Evolutionary conservation across 2,329 filamentous ascomycete species (phyloP).

Genomic region (Pseudogymnoascus pannorum): DNA sequence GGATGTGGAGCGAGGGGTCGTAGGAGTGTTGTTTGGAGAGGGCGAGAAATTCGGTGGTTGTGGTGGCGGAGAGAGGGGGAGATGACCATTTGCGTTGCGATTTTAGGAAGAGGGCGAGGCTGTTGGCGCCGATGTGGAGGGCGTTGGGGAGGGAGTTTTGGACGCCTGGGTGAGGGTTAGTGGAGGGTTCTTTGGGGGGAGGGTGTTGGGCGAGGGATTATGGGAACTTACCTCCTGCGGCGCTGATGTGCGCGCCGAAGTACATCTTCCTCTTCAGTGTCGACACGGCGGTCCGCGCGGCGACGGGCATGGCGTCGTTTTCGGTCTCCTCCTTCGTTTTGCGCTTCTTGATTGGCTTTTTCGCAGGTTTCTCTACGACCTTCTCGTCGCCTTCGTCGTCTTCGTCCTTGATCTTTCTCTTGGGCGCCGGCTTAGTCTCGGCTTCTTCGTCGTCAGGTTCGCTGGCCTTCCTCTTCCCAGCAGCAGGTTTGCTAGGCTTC

Average conservation of each 20-base stretch:
- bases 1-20: conserved; percentile 62
- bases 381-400: conserved; percentile 18
- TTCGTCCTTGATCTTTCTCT: conserved; percentile 24
- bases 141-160: conserved; percentile 81
- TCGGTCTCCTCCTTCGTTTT: conserved; percentile 52
- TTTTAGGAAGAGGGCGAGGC: conserved; percentile 92
- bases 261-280: conserved; percentile 65
- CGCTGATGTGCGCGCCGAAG: conserved; percentile 87
- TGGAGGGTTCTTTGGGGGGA: conserved; percentile 14
- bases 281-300: conserved; percentile 54
- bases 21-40: conserved; percentile 64
- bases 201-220: neutral
- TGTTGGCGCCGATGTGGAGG: conserved; percentile 76
- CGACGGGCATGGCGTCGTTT: conserved; percentile 55
- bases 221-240: conserved; percentile 62
- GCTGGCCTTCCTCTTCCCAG: neutral
- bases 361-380: conserved; percentile 16
- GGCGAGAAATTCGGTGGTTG: conserved; percentile 61
- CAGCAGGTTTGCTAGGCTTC: neutral
- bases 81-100: conserved; percentile 93
- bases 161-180: conserved; percentile 50
- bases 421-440: neutral
- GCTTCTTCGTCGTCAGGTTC: neutral
- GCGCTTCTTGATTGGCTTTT: conserved; percentile 33
- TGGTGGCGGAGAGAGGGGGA: conserved; percentile 63